Conservation (phyloP, 441 rosid genomes). For the Populus hybrid region DNA sequence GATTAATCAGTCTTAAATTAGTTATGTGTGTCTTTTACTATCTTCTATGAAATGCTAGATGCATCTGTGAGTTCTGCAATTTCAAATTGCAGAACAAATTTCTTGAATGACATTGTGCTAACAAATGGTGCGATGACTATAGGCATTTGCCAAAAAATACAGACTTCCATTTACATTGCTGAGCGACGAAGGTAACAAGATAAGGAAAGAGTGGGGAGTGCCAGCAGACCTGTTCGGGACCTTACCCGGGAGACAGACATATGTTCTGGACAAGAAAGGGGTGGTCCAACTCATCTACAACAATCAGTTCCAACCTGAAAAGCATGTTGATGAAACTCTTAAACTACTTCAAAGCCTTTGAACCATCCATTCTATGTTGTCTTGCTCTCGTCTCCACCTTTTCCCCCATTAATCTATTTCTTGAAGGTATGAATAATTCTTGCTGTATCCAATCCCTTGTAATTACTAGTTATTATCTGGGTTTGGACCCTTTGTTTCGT, state of each 20-base stretch:
- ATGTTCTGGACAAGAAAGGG: constrained; percentile 89
- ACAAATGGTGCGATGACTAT: constrained; percentile 5
- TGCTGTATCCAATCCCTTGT: not conserved
- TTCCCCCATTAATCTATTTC: not conserved
- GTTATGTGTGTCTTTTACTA: not conserved
- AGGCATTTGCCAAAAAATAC: constrained; percentile 84
- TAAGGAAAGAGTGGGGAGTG: constrained; percentile 95
- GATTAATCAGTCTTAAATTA: not conserved
- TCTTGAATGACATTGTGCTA: not conserved
- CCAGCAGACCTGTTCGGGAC: constrained; percentile 81
- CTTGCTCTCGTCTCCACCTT: not conserved
- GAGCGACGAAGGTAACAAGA: constrained; percentile 82
- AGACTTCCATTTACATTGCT: constrained; percentile 80
- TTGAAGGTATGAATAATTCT: not conserved
- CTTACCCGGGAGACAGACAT: constrained; percentile 94
- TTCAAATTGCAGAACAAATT: not conserved
- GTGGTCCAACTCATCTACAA: constrained; percentile 87
- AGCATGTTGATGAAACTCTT: constrained; percentile 93
- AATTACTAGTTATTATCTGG: not conserved
- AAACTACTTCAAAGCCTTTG: constrained; percentile 76
- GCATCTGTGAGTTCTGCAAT: not conserved
- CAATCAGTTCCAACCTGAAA: constrained; percentile 98
- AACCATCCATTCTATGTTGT: constrained; percentile 13
- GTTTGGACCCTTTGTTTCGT: not conserved
- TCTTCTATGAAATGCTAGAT: not conserved